Evolutionary conservation across 805 yeast genomes (phyloP).

Genomic region (Candida ortonii): DNA sequence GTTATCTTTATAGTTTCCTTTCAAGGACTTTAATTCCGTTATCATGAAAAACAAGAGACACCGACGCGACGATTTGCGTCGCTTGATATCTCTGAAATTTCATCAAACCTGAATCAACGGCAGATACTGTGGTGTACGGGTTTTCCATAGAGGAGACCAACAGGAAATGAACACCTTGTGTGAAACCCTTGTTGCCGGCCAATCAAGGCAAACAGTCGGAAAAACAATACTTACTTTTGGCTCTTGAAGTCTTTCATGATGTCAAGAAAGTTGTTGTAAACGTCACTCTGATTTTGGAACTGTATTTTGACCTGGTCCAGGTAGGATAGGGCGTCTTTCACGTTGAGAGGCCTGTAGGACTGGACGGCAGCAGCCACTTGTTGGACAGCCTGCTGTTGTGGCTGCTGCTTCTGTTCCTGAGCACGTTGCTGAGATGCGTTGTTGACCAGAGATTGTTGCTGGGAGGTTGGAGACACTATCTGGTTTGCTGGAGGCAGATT

Average conservation of each 20-base stretch:
- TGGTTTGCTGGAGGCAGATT: conserved; percentile 33
- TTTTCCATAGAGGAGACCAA: no score
- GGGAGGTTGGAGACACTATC: conserved; percentile 20
- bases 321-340: conserved; percentile 92
- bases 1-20: no score
- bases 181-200: no score
- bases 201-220: no score
- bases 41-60: no score
- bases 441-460: conserved; percentile 18
- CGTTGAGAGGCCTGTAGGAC: conserved; percentile 79
- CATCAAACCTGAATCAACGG: no score
- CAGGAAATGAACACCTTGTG: no score
- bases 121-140: no score
- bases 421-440: conserved; percentile 12
- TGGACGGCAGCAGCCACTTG: conserved; percentile 27
- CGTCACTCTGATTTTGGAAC: conserved; percentile 89
- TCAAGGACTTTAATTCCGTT: no score
- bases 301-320: conserved; percentile 94
- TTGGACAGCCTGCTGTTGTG: conserved; percentile 27
- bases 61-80: no score
- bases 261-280: conserved; percentile 92
- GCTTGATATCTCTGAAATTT: no score
- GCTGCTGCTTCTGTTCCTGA: conserved; percentile 12
- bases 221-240: conserved; percentile 61
- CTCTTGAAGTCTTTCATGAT: conserved; percentile 99